Base-by-base conservation (phyloP, 768 basidiomycete species). In the Mycena filopes region DNA sequence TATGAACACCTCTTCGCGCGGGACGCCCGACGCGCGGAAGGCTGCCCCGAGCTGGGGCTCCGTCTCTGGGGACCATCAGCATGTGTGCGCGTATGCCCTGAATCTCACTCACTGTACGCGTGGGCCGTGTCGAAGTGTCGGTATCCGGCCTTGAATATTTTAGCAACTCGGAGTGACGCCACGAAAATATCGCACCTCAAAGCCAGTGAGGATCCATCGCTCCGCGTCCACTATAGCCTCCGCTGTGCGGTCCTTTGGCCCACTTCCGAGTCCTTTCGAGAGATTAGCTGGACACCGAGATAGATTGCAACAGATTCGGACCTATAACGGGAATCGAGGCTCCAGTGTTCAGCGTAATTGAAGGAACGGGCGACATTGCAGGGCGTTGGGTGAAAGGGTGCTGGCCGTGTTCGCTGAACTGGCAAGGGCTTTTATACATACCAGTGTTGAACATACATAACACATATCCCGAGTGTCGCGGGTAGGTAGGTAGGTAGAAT, bases 1-100 rank as follows among this genome's bases (percentile, higher is more conserved):
- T 29, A 87, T 74, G 69, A 82, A 85, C 23, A 86, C 70, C 45
- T 86, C 78, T 33, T 82, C 79, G 26, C 86, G 79, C 6, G 84
- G 81, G 43, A 86, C 75, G 3, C 83, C 84, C 16, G 83, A 86
- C 15, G 76, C 81, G 46, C 78, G 79, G 55, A 88, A 76, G 0
- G 80, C 83, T 11, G 77, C 69, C 5, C 85, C 83, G n/a, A 85
- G 81, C 3, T 75, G 73, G 31, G 71, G 73, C 62, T 85, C 84
- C 8, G 82, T 85, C 47, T 60, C 76, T 77, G 48, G n/a, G 36
- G 23, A 42, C 41, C 6, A 45, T 25, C 9, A 18, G 7, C n/a
- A 25, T 29, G 23, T n/a, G 6, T 40, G 40, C 23, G 20, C 23
- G 38, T 15, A 42, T 16, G 2, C 21, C 20, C 20, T 25, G 50